Evolutionary conservation across 805 yeast genomes (phyloP).

Genomic region (Wickerhamomyces bovis): DNA sequence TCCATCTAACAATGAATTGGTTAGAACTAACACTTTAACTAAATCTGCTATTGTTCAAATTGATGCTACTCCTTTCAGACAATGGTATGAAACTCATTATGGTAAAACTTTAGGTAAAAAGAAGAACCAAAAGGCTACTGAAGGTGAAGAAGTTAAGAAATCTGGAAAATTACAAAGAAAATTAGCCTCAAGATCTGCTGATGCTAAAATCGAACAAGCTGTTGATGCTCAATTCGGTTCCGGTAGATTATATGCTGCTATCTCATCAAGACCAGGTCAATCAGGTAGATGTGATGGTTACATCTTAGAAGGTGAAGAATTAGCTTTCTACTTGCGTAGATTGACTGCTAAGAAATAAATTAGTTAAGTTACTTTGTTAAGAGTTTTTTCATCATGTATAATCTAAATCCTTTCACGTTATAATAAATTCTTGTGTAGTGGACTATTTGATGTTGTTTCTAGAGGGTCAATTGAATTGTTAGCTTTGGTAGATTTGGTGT

Average conservation of each 20-base stretch:
- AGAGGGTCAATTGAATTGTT: no score
- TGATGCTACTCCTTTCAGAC: constrained; percentile 99
- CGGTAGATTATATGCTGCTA: constrained; percentile 97
- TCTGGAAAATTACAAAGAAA: constrained; percentile 83
- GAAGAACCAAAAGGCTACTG: constrained; percentile 39
- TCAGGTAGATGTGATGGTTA: constrained; percentile 99
- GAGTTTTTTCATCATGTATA: constrained; percentile 22
- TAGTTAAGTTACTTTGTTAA: constrained; percentile 9
- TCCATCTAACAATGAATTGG: constrained; percentile 99
- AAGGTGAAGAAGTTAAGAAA: constrained; percentile 57
- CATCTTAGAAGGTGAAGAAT: constrained; percentile 99
- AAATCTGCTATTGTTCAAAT: constrained; percentile 98
- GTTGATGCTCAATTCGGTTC: constrained; percentile 96
- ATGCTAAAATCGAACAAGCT: constrained; percentile 81
- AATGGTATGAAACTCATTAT: constrained; percentile 98
- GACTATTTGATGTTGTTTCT: no score
- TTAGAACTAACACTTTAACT: constrained; percentile 99
- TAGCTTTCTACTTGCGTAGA: constrained; percentile 99
- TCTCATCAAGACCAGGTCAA: constrained; percentile 99
- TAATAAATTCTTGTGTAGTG: neutral
- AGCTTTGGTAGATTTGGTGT: no score
- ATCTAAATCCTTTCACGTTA: constrained; percentile 23
- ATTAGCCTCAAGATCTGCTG: constrained; percentile 86
- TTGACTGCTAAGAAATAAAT: constrained; percentile 96
- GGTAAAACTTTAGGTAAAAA: constrained; percentile 91